Evolutionary conservation across 345 rosid genomes (phyloP), one percentile per base, ranked within the genome.

Genomic region (Salix brachista): DNA sequence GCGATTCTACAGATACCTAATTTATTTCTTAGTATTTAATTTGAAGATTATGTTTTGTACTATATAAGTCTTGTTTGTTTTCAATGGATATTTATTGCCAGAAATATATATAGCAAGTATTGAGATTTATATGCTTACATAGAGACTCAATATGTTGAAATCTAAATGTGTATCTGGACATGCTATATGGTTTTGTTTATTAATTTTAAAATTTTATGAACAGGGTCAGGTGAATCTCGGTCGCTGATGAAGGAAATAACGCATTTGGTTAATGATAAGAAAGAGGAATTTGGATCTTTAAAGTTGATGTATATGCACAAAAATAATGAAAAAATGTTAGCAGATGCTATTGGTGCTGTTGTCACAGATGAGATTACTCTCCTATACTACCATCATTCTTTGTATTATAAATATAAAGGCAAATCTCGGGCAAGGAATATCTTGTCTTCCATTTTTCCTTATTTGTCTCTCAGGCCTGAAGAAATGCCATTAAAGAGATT

Each of bases 181-280:
- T 46, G 50, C 50, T 46, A 46, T 46, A 46, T 46, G 17, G 17
- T 46, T 46, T 14, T 13, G 69, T 16, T 11, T 21, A 52, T 28
- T 80, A 17, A 72, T 70, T 76, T 69, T 52, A 52, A 50, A 71
- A 70, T 70, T 25, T 62, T 16, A 1, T 14, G 17, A 36, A 23
- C 83, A 94, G 98, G 99, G 99, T 93, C 90, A 44, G 99, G 99
- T 2, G 98, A 91, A 84, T 88, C 96, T 64, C 88, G 96, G 75
- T 82, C 96, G 4, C 87, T 95, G 11, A 90, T 84, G 91, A 88
- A 80, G 79, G 91, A 90, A 77, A 68, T 95, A 28, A 70, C 89
- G 67, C 73, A 79, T 28, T 26, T 84, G 74, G 87, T 85, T 65
- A 41, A 36, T 34, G 82, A 75, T n/a, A 69, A 76, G 60, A 58